These are phyloP conservation scores for Diospyros kaki DNA, from an alignment of 148 eudicot genomes.

Conservation along the genomic window DNA sequence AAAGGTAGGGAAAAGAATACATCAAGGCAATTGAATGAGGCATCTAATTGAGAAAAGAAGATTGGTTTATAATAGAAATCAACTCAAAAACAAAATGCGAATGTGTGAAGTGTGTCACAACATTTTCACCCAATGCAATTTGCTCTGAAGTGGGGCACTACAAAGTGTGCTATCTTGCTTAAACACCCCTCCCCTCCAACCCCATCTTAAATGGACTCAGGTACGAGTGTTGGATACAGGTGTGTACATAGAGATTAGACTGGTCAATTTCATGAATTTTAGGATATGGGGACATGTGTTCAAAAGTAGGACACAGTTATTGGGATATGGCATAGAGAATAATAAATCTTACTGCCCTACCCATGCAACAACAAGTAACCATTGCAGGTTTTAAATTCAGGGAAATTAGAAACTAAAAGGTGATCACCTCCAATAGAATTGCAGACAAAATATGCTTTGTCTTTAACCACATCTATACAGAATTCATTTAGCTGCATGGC, in stretches of 20 bases:
- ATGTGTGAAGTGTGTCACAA: background rate
- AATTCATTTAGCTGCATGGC: conserved; percentile 89
- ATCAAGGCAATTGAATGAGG: background rate
- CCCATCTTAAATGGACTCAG: too few relatives aligned
- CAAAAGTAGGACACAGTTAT: too few relatives aligned
- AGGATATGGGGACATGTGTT: too few relatives aligned
- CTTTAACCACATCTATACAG: conserved; percentile 69
- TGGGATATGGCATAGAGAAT: too few relatives aligned
- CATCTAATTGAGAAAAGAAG: background rate
- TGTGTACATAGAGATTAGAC: too few relatives aligned
- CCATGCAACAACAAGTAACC: too few relatives aligned
- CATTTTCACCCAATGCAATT: background rate
- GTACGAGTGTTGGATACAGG: too few relatives aligned
- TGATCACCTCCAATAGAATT: conserved; percentile 90
- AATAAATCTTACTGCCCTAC: too few relatives aligned
- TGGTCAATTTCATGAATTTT: too few relatives aligned
- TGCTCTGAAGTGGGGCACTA: background rate
- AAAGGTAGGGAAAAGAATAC: background rate
- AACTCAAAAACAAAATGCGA: background rate
- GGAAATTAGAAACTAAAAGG: background rate
- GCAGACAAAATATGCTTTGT: conserved; percentile 85
- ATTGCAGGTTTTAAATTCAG: background rate
- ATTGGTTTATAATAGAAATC: background rate
- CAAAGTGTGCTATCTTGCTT: too few relatives aligned
- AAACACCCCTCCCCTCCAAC: too few relatives aligned